A percentile compares a stretch with the other conserved stretches of the same genome.
Conservation (phyloP, 23 red algal genomes). For the Cyanidiococcus yangmingshanensis region DNA sequence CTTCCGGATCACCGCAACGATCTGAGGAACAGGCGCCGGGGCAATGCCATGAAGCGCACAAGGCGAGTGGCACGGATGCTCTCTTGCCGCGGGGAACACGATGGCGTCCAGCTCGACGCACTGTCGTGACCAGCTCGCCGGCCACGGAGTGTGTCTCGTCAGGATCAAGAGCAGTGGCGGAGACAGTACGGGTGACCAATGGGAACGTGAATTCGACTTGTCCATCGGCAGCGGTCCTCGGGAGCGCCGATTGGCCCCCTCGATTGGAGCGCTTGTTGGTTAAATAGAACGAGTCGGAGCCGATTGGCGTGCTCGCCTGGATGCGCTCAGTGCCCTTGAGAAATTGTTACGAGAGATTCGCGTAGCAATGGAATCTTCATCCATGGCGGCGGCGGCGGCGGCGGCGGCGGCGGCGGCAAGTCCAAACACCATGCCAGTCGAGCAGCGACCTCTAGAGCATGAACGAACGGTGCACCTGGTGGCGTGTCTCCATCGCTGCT, state of each 20-base stretch:
- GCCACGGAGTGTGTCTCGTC: too few species aligned
- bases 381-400: not conserved
- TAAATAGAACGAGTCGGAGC: not conserved
- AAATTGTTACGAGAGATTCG: not conserved
- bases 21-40: not conserved
- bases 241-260: too few species aligned
- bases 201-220: too few species aligned
- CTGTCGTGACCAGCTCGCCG: not conserved
- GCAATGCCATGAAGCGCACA: not conserved
- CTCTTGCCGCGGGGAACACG: not conserved
- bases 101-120: not conserved
- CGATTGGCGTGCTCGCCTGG: not conserved
- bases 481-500: not conserved
- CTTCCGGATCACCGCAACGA: not conserved
- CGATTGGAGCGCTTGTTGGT: too few species aligned
- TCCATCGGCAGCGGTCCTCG: too few species aligned
- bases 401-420: not conserved
- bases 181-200: too few species aligned
- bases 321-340: not conserved
- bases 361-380: not conserved
- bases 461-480: too few species aligned
- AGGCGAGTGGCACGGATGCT: not conserved
- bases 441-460: not conserved
- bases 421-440: not conserved
- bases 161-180: too few species aligned